phyloP scores from a whole-genome alignment of 345 rosid genomes.

The Boechera divaricarpa region DNA sequence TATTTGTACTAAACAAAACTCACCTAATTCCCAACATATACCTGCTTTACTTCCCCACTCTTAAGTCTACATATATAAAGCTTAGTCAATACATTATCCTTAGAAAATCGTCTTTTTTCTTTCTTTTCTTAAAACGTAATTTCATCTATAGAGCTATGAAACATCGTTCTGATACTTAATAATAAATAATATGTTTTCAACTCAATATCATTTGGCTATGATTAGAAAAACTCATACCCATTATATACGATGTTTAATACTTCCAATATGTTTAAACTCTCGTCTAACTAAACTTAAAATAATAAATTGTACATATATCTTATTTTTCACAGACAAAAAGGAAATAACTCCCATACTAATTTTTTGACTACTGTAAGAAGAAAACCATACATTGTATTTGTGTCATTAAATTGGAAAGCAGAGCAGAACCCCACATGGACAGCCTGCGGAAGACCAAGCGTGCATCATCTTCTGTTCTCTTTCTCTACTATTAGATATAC shows the following conservation, averaged over 20 bases:
- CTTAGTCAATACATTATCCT: background rate
- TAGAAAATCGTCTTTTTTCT: no score
- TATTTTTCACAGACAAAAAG: background rate
- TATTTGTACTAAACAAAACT: background rate
- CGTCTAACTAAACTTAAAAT: no score
- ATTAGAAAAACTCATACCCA: background rate
- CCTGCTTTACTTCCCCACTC: slow-evolving; percentile 33
- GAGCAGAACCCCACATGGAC: slow-evolving; percentile 50
- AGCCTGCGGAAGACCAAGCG: slow-evolving; percentile 49
- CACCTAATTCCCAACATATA: slow-evolving; percentile 39
- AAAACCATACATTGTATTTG: background rate
- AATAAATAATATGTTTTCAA: no score
- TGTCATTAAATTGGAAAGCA: background rate
- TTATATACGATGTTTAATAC: background rate
- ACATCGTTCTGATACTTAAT: background rate
- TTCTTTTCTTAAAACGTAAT: no score
- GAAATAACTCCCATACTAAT: background rate
- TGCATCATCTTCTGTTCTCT: slow-evolving; percentile 27
- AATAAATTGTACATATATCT: background rate
- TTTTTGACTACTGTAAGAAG: background rate
- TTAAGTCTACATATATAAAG: background rate
- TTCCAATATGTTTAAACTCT: background rate
- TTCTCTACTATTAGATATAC: slow-evolving; percentile 13
- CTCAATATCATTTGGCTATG: background rate
- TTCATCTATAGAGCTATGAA: no score